phyloP scores from a whole-genome alignment of 495 filamentous ascomycete species.

The Trichoderma asperelloides region DNA sequence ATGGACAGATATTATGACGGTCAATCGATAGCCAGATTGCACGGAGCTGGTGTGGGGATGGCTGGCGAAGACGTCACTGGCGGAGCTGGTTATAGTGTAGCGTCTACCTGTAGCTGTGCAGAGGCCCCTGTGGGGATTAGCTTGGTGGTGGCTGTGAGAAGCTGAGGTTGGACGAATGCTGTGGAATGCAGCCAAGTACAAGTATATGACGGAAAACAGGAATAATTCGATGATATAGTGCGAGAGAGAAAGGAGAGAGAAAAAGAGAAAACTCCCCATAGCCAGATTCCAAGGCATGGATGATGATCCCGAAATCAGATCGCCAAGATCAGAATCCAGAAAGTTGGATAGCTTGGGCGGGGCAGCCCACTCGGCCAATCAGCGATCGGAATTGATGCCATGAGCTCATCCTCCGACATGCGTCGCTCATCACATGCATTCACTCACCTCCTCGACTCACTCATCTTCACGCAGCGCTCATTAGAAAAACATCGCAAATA shows the following conservation, averaged over 20 bases:
- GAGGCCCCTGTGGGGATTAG: background rate
- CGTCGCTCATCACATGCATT: background rate
- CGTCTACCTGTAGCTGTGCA: background rate
- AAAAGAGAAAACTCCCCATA: background rate
- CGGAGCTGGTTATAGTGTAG: background rate
- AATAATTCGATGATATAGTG: too few species aligned
- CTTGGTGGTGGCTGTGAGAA: background rate
- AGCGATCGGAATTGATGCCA: background rate
- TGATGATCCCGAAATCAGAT: background rate
- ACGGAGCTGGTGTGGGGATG: constrained; percentile 3
- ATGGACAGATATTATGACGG: background rate
- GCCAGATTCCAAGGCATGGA: background rate
- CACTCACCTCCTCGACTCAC: background rate
- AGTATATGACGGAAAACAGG: background rate
- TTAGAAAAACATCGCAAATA: background rate
- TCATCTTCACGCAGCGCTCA: background rate
- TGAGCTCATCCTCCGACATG: background rate
- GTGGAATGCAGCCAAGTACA: background rate
- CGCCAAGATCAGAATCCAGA: background rate
- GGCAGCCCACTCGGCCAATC: background rate
- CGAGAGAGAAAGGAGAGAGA: background rate
- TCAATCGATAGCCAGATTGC: constrained; percentile 5
- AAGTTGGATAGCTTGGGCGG: background rate
- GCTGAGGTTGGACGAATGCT: background rate
- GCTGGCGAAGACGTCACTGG: constrained; percentile 2